Evolutionary conservation across 1,139 yeast species (phyloP), one percentile per base, ranked within the genome.

Genomic region (Saccharomyces hybrid): DNA sequence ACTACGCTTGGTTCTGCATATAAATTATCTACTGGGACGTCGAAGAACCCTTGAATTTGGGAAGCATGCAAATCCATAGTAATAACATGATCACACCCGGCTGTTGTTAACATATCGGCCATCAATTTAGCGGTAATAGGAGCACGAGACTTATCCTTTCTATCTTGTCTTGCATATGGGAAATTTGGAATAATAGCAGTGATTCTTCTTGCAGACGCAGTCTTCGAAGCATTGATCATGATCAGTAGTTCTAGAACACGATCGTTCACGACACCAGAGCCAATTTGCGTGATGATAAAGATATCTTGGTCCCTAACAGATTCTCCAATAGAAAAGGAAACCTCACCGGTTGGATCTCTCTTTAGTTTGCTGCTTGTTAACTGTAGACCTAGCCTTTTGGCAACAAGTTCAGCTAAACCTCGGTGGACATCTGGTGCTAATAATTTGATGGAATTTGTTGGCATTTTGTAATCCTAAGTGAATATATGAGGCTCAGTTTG

Each of bases 51-150:
- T 74, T 93, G 99, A 66, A 93, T 93, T 73, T 93, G 99, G 14
- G 96, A 86, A 8, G 98, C 99, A 67, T 93, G 99, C 65, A 93
- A 77, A 70, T 93, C 99, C 96, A 93, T 89, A 48, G 98, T 93
- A 63, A 93, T 93, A 38, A 93, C 96, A 72, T 93, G 99, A 71
- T 90, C 84, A 71, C 97, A 91, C 7, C 99, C 99, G 14, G 98
- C 97, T 3, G 97, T 88, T 55, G 93, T 89, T 57, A 93, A 77
- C 87, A 93, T 82, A 68, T 91, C 93, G 47, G 99, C 98, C 84
- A 91, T 88, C 58, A 91, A 79, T 72, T 93, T 91, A 56, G 99
- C 98, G 8, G 98, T 91, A 64, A 93, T 93, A 52, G 98, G 98
- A 8, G 99, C 99, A 67, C 99, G 80, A 57, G 91, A 83, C 73